These are phyloP conservation scores for Passiflora organensis DNA, from an alignment of 345 rosid genomes.

Conservation along the genomic window DNA sequence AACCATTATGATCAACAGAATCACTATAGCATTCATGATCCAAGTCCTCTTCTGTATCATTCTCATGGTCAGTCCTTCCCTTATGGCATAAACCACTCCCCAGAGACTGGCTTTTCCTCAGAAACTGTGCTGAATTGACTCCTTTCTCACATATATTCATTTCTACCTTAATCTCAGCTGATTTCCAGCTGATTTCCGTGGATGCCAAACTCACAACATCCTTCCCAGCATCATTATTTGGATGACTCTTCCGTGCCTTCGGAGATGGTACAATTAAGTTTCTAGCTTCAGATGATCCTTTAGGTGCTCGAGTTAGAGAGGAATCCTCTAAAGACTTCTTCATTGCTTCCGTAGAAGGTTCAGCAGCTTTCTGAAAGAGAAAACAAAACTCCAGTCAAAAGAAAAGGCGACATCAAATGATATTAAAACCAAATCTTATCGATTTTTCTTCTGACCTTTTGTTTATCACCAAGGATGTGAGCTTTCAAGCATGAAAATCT, in stretches of 20 bases:
- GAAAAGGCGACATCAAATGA: conserved; percentile 6
- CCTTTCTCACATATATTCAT: conserved; percentile 13
- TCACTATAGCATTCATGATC: conserved; percentile 47
- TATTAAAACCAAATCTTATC: conserved; percentile 13
- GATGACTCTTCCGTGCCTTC: conserved; percentile 25
- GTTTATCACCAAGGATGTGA: conserved; percentile 40
- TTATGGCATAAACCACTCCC: conserved; percentile 53
- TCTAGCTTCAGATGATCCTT: conserved; percentile 24
- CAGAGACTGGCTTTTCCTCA: conserved; percentile 71
- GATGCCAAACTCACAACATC: conserved; percentile 24
- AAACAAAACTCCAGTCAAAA: conserved; percentile 13
- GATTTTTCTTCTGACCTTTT: conserved; percentile 48
- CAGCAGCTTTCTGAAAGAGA: conserved; percentile 35
- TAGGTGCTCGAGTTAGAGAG: conserved; percentile 32
- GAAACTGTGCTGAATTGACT: conserved; percentile 19
- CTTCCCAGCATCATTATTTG: conserved; percentile 21
- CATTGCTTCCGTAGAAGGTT: conserved; percentile 37
- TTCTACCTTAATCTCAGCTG: conserved; percentile 42
- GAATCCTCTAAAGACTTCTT: conserved; percentile 33
- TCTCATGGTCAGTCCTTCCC: conserved; percentile 30
- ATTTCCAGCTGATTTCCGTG: conserved; percentile 43
- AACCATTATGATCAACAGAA: conserved; percentile 40
- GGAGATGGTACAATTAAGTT: conserved; percentile 27
- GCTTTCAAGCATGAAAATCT: conserved; percentile 86
- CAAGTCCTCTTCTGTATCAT: conserved; percentile 41